Evolutionary conservation across 1,284 basidiomycete genomes (phyloP), one percentile per base, ranked within the genome.

Genomic region (Cryptococcus sp.): DNA sequence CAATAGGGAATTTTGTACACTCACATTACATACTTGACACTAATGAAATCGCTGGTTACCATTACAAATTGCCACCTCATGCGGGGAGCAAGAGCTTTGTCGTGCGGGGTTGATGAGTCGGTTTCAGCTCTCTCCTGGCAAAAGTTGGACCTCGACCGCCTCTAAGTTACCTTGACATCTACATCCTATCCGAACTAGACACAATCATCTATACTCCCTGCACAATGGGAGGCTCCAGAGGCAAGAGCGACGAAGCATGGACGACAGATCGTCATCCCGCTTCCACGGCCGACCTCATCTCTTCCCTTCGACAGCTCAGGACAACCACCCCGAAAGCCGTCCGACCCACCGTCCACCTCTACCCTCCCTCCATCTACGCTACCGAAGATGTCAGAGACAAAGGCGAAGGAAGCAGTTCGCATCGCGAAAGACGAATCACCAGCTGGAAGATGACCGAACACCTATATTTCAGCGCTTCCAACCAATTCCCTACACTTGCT

Each of bases 381-480:
- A 25, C 49, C 5, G 41, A 26, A 16, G 14, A 31, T 31, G 28
- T n/a, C n/a, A n/a, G n/a, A n/a, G 26, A 53, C 26, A 55, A 54
- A 43, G 56, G 51, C 21, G 50, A 59, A 31, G 48, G 49, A 26
- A 50, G 50, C 36, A 50, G 46, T 36, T n/a, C 11, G 22, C 14
- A 33, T 21, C 40, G 56, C 16, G 62, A 65, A 38, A 52, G 67
- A 14, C 53, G 55, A 1, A 74, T 95, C 25, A 78, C 80, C 11
- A 90, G 86, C 73, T 97, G 91, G 92, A 93, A 89, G 76, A 91
- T 95, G 89, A 86, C 87, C 63, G 92, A 95, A 69, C 87, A 84
- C 77, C 87, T 89, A 69, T 97, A 95, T 73, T 87, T 88, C 53
- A 81, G 85, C 41, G 78, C 88, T 3, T 87, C 89, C 0, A 87